Conservation (phyloP, 2,329 filamentous ascomycete genomes). For the Aspergillus oerlinghausenensis region DNA sequence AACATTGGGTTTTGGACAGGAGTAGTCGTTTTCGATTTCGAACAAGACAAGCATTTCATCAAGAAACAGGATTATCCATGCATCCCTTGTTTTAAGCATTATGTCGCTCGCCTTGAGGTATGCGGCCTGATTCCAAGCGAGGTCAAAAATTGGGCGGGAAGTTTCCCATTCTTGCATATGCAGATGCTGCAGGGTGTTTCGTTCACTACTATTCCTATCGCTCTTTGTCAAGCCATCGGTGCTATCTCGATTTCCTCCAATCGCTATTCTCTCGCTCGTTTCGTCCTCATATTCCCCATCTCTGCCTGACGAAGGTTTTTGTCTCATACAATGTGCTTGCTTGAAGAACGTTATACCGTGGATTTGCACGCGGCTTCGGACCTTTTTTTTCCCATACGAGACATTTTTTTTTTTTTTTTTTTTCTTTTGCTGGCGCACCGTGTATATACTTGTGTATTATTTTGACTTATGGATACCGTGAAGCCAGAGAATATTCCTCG, state of each 20-base stretch:
- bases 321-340: background rate
- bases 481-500: background rate
- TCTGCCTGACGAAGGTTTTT: background rate
- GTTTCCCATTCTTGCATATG: background rate
- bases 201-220: background rate
- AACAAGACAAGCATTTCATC: background rate
- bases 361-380: background rate
- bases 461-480: background rate
- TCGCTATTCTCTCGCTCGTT: background rate
- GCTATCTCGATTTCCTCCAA: background rate
- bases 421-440: background rate
- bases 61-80: slow-evolving; percentile 8
- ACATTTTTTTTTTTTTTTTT: background rate
- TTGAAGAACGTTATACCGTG: background rate
- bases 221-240: background rate
- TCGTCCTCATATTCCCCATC: background rate
- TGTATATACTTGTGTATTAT: background rate
- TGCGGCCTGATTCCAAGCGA: background rate
- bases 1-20: slow-evolving; percentile 97
- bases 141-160: background rate
- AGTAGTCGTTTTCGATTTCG: slow-evolving; percentile 52
- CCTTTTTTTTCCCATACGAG: background rate
- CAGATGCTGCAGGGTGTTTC: background rate
- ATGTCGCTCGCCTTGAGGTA: slow-evolving; percentile 1
- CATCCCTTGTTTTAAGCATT: slow-evolving; percentile 5